Conservation (phyloP, 257 asterid species). For the Solanum bulbocastanum region DNA sequence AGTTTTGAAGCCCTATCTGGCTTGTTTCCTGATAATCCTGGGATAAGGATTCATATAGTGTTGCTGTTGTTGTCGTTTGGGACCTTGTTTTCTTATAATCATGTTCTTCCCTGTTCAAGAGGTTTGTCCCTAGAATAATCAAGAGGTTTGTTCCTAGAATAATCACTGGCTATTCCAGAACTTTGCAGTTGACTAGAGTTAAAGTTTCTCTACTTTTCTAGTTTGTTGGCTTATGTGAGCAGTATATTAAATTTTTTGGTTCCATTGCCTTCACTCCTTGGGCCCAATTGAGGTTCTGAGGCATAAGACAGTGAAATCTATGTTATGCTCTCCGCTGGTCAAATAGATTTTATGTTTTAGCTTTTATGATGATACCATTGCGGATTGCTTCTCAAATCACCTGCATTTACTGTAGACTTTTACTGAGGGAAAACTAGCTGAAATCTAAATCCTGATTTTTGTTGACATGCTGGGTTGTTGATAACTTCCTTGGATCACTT, state of each 20-base stretch:
- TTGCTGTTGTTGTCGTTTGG: too few species aligned
- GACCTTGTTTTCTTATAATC: too few species aligned
- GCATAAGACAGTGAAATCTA: neutral
- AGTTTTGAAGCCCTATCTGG: too few species aligned
- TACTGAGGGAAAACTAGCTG: too few species aligned
- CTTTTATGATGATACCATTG: too few species aligned
- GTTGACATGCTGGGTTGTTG: too few species aligned
- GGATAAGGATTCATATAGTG: too few species aligned
- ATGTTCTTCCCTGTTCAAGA: too few species aligned
- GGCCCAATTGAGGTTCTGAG: neutral
- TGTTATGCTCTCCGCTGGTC: neutral
- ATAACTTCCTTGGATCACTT: too few species aligned
- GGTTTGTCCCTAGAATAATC: neutral
- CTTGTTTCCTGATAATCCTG: too few species aligned
- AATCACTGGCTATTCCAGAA: neutral
- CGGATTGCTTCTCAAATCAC: neutral
- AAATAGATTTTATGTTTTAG: neutral
- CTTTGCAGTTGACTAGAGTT: neutral
- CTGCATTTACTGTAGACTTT: too few species aligned
- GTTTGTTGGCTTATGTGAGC: neutral
- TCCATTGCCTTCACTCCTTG: neutral
- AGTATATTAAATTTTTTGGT: neutral
- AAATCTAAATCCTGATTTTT: too few species aligned
- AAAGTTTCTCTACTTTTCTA: neutral
- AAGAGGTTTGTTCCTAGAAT: neutral